Evolutionary conservation across 305 asterid species (phyloP).

Genomic region (Fraxinus nigra): DNA sequence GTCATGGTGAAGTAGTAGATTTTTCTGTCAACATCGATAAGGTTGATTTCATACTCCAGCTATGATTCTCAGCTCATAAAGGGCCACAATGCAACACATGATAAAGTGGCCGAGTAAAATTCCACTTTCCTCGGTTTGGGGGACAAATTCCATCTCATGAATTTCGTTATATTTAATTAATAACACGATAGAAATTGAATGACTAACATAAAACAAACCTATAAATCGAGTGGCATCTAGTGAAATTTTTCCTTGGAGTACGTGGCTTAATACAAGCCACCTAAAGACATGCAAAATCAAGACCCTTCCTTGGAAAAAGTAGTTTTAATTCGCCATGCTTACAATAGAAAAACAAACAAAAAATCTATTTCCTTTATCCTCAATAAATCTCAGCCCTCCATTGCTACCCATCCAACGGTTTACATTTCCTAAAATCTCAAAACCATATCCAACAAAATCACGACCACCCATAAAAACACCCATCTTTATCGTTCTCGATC

Average conservation of each 20-base stretch:
- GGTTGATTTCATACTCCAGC: not conserved
- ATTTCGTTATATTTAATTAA: not conserved
- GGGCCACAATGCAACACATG: not conserved
- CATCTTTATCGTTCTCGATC: not conserved
- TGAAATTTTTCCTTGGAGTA: not conserved
- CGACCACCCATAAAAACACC: slow-evolving; percentile 27
- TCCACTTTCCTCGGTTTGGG: not conserved
- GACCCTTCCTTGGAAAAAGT: not conserved
- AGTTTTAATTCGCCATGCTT: not conserved
- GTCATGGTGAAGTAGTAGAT: no score
- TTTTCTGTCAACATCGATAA: not conserved
- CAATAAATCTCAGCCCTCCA: slow-evolving; percentile 47
- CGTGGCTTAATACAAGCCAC: not conserved
- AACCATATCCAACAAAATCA: slow-evolving; percentile 64
- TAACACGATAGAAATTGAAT: not conserved
- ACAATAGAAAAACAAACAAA: not conserved
- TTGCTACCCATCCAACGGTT: slow-evolving; percentile 45
- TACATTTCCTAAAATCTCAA: slow-evolving; percentile 37
- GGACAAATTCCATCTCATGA: not conserved
- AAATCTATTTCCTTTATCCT: slow-evolving; percentile 49
- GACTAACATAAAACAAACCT: not conserved
- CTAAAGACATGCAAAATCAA: slow-evolving; percentile 25
- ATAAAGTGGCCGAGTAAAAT: not conserved
- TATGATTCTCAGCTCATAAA: not conserved
- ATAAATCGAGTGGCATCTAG: not conserved